Conservation (phyloP, 192 early-diverging fungal species). For the Coemansia sp. region DNA sequence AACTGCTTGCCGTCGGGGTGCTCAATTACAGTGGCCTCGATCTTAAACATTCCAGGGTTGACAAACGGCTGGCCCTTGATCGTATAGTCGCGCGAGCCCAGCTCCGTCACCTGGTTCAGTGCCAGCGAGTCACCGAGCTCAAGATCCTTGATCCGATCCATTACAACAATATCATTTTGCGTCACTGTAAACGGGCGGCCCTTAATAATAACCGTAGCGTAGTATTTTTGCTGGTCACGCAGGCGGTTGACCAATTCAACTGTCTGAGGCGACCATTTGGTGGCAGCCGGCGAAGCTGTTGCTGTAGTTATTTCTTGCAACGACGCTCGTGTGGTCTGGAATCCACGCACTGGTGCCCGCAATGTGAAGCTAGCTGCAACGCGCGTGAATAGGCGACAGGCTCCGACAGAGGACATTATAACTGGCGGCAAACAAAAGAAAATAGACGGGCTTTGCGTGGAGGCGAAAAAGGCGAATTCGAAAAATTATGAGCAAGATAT, state of each 20-base stretch:
- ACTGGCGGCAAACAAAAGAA: not conserved
- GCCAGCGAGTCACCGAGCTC: conserved; percentile 83
- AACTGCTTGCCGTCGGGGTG: conserved; percentile 77
- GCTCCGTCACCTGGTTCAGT: conserved; percentile 83
- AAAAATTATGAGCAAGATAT: not conserved
- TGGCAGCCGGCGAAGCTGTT: not conserved
- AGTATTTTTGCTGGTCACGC: conserved; percentile 69
- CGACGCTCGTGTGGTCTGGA: not conserved
- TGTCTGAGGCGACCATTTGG: conserved; percentile 34
- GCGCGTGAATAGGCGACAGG: conserved; percentile 5
- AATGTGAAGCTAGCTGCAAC: conserved; percentile 1
- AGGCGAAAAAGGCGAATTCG: not conserved
- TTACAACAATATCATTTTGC: conserved; percentile 83
- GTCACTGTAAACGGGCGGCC: conserved; percentile 85
- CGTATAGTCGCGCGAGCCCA: conserved; percentile 80
- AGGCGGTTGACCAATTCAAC: conserved; percentile 48
- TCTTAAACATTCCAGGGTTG: conserved; percentile 64
- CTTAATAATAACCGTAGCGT: conserved; percentile 86
- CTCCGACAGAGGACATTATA: conserved; percentile 12
- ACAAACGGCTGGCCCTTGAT: conserved; percentile 87
- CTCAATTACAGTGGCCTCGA: conserved; percentile 88
- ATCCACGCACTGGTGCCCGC: not conserved
- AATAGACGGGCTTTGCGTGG: not conserved
- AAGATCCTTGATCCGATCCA: conserved; percentile 80
- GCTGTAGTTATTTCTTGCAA: conserved; percentile 7